These are phyloP conservation scores for Echites panduratus DNA, from an alignment of 257 asterid genomes.

Conservation along the genomic window DNA sequence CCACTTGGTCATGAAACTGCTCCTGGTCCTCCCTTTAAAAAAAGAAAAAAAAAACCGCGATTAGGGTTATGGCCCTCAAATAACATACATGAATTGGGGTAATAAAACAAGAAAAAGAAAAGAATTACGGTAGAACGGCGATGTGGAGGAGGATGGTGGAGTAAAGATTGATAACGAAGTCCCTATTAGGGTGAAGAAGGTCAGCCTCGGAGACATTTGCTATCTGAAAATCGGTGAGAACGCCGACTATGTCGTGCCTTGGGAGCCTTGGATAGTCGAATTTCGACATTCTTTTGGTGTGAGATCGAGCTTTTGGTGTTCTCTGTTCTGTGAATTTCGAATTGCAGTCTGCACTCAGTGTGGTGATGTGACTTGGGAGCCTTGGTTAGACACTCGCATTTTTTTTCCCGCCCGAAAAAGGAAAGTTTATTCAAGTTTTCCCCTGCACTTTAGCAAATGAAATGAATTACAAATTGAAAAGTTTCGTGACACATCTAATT, in stretches of 20 bases:
- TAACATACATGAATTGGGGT: too few relatives aligned
- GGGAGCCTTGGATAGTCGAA: slow-evolving; percentile 57
- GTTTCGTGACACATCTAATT: too few relatives aligned
- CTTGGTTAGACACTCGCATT: too few relatives aligned
- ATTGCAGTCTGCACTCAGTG: background rate
- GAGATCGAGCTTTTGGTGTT: background rate
- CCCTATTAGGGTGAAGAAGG: slow-evolving; percentile 52
- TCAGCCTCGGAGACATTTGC: slow-evolving; percentile 57
- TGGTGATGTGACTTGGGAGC: too few relatives aligned
- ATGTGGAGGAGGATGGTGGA: slow-evolving; percentile 42
- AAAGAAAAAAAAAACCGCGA: background rate
- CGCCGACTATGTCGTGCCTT: slow-evolving; percentile 44
- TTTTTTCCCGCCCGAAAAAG: slow-evolving; percentile 9
- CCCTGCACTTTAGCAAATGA: too few relatives aligned
- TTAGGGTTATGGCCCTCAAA: slow-evolving; percentile 14
- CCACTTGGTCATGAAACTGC: slow-evolving; percentile 47
- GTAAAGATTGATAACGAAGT: slow-evolving; percentile 61
- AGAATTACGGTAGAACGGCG: slow-evolving; percentile 40
- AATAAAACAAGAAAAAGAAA: background rate
- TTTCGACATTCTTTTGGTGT: slow-evolving; percentile 41
- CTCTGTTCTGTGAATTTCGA: background rate
- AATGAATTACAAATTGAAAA: too few relatives aligned
- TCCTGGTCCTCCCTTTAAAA: slow-evolving; percentile 57
- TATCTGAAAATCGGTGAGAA: slow-evolving; percentile 44
- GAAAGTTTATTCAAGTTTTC: background rate